phyloP scores from a whole-genome alignment of 768 basidiomycete species.

The Lentinula aciculospora region DNA sequence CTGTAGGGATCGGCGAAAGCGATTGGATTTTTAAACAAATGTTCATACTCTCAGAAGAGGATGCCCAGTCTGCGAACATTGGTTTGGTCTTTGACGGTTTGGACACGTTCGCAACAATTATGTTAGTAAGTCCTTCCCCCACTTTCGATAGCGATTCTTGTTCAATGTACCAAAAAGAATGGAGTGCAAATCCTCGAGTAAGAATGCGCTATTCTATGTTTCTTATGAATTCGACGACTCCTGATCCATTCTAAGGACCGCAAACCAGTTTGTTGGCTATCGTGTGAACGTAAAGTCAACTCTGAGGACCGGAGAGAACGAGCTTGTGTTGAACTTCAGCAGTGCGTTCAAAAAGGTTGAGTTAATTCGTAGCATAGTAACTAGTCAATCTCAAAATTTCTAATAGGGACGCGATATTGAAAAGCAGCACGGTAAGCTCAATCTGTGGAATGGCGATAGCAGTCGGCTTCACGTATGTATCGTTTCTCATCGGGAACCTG shows the following conservation, averaged over 20 bases:
- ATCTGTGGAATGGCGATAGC: constrained; percentile 88
- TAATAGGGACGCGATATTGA: constrained; percentile 69
- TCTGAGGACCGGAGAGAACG: constrained; percentile 55
- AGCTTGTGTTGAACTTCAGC: constrained; percentile 63
- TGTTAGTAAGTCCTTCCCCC: constrained; percentile 42
- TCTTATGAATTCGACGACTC: background rate
- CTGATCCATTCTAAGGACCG: constrained; percentile 42
- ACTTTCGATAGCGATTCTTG: background rate
- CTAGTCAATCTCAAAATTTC: background rate
- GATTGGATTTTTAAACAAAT: constrained; percentile 78
- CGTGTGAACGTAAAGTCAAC: constrained; percentile 52
- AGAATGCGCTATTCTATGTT: constrained; percentile 11
- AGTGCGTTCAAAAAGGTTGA: constrained; percentile 69
- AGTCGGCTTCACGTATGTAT: constrained; percentile 64
- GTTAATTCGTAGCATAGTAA: background rate
- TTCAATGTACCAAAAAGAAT: constrained; percentile 36
- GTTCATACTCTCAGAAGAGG: constrained; percentile 46
- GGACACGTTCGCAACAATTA: constrained; percentile 80
- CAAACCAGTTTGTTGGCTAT: constrained; percentile 82
- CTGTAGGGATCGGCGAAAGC: constrained; percentile 80
- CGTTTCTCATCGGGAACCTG: constrained; percentile 33
- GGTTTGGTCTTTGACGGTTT: constrained; percentile 89
- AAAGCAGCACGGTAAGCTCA: constrained; percentile 51
- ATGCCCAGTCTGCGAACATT: constrained; percentile 39
- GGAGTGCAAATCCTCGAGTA: constrained; percentile 62